These are phyloP conservation scores for Eragrostis curvula DNA, from an alignment of 176 grass and related monocot species.

Conservation along the genomic window DNA sequence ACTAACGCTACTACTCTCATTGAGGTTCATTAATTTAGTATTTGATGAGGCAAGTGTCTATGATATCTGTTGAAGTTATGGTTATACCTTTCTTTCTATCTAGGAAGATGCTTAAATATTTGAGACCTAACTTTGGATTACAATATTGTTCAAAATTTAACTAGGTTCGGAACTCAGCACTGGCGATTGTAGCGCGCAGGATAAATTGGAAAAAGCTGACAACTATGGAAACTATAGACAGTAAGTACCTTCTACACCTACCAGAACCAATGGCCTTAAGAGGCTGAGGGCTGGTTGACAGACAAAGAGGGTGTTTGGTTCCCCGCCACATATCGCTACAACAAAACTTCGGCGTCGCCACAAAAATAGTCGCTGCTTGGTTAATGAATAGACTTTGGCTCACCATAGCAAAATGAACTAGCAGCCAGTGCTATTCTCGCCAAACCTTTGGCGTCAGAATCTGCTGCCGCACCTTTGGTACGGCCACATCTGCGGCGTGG, in stretches of 20 bases:
- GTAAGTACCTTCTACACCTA: slow-evolving; percentile 55
- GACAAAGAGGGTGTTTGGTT: neutral
- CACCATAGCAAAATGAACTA: no score
- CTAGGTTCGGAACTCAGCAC: slow-evolving; percentile 82
- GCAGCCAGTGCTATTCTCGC: no score
- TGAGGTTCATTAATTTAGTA: slow-evolving; percentile 96
- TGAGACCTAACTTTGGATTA: slow-evolving; percentile 30
- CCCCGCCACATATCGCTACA: no score
- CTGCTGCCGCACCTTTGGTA: no score
- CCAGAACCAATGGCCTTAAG: neutral
- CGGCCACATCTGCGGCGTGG: no score
- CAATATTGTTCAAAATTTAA: slow-evolving; percentile 34
- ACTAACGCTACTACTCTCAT: slow-evolving; percentile 87
- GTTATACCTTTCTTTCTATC: slow-evolving; percentile 18
- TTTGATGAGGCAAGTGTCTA: slow-evolving; percentile 90
- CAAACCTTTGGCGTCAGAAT: no score
- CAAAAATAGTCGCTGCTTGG: no score
- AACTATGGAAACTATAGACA: slow-evolving; percentile 86
- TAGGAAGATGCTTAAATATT: slow-evolving; percentile 30
- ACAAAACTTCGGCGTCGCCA: no score
- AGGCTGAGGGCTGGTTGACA: neutral
- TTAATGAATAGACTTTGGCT: no score
- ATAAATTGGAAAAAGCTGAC: slow-evolving; percentile 76
- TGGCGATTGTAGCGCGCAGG: slow-evolving; percentile 80
- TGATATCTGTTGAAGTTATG: slow-evolving; percentile 14